Evolutionary conservation across 2,329 filamentous ascomycete genomes (phyloP), one percentile per base, ranked within the genome.

Genomic region (Ophiostoma ips): DNA sequence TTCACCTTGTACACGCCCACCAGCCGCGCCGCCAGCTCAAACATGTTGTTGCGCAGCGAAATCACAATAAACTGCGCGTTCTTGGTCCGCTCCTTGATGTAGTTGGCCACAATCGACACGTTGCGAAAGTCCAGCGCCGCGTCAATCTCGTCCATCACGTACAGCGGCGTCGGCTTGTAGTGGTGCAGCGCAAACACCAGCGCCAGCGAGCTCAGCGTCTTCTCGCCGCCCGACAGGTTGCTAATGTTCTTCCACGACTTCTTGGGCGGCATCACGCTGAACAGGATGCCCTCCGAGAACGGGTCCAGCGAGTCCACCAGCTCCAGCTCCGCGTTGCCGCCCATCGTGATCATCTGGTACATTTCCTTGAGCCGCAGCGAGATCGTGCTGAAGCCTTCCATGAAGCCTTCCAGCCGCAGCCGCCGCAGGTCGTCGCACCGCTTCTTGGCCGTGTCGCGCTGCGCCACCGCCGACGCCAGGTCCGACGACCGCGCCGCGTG

Each of bases 341-440:
- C 92, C 88, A 98, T 96, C 19, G 92, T 98, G 64, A 98, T 98
- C 89, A 98, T 95, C 64, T 98, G 92, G 69, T 98, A 98, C 92
- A 98, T 98, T 63, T 98, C 92, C 71, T 98, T 98, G 43, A 98
- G 74, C 1, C 90, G 84, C 21, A 95, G 73, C 1, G 90, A 96
- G 65, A 98, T 98, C 55, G 80, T 84, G 60, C 83, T 84, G 70
- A 98, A 96, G 36, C 94, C 92, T 63, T 94, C 87, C 89, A 96
- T 96, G 75, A 98, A 98, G 34, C 92, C 90, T 59, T 95, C 90
- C 8, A 96, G 73, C 30, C 92, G 86, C 46, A 95, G 73, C 13
- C 87, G 84, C 12, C 92, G 85, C 48, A 98, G 79, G 57, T 95
- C 88, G 60, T 96, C 90, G 58, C 89, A 88, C 9, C 88, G 84